A percentile compares a stretch with the other conserved stretches of the same genome.
phyloP scores from a whole-genome alignment of 1,139 yeast species.

The Magnusiomyces paraingens region DNA sequence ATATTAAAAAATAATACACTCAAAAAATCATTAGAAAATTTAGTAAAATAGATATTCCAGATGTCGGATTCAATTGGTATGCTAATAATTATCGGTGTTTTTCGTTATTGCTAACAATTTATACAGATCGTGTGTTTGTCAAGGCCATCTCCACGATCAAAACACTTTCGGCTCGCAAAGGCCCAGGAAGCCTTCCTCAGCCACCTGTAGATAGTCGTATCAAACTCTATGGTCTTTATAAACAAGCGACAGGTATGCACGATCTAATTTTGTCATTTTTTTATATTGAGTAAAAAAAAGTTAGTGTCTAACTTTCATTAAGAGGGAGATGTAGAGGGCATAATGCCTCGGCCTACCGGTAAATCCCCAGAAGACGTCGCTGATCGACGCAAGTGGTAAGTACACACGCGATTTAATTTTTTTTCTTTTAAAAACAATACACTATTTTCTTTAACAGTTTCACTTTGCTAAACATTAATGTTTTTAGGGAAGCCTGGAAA shows the following conservation, averaged over 20 bases:
- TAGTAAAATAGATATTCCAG: background rate
- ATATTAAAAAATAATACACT: background rate
- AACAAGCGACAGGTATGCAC: slow-evolving; percentile 56
- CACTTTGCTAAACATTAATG: background rate
- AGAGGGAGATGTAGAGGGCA: slow-evolving; percentile 71
- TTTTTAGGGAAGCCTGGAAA: slow-evolving; percentile 68
- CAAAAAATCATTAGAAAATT: too few species aligned
- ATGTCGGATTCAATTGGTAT: slow-evolving; percentile 24
- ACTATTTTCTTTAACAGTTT: background rate
- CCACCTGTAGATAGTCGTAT: slow-evolving; percentile 74
- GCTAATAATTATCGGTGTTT: background rate
- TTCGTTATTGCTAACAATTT: background rate
- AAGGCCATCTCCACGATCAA: slow-evolving; percentile 76
- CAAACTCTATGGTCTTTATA: slow-evolving; percentile 70
- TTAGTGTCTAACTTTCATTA: slow-evolving; percentile 2
- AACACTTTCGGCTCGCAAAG: slow-evolving; percentile 61
- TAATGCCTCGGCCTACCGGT: slow-evolving; percentile 62
- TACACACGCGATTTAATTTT: background rate
- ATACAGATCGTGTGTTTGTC: slow-evolving; percentile 55
- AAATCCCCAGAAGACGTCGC: slow-evolving; percentile 56
- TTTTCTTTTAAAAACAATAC: too few species aligned
- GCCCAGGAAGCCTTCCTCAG: slow-evolving; percentile 46
- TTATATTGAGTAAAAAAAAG: background rate
- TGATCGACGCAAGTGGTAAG: slow-evolving; percentile 59
- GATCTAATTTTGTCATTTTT: background rate